These are phyloP conservation scores for Aureobasidium sp. DNA, from an alignment of 2,329 filamentous ascomycete genomes.

Conservation along the genomic window DNA sequence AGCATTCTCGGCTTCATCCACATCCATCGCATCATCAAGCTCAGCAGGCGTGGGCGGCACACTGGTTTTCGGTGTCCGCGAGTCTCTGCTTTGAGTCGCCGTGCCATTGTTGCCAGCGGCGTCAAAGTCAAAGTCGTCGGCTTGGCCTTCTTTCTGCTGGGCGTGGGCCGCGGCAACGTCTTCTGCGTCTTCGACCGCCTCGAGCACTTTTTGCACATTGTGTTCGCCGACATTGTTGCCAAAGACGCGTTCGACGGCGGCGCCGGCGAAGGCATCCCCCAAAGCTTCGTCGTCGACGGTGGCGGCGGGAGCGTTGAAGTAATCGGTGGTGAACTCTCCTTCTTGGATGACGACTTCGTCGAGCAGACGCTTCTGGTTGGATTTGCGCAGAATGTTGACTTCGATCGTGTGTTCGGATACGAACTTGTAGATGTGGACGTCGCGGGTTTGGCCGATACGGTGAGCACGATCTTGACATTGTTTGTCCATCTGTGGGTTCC, in stretches of 20 bases:
- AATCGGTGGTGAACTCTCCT: conserved; percentile 94
- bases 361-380: conserved; percentile 94
- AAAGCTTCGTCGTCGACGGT: conserved; percentile 43
- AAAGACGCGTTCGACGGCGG: conserved; percentile 62
- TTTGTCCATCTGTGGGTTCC: conserved; percentile 99
- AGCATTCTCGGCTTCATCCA: conserved; percentile 29
- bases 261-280: conserved; percentile 56
- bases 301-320: conserved; percentile 66
- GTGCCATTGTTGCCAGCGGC: conserved; percentile 53
- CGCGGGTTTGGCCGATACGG: conserved; percentile 92
- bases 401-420: conserved; percentile 69
- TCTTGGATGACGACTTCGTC: conserved; percentile 98
- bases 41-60: conserved; percentile 30
- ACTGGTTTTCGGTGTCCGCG: conserved; percentile 30
- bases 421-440: conserved; percentile 88
- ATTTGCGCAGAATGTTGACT: conserved; percentile 93
- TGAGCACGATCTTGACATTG: conserved; percentile 97
- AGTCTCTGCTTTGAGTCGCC: conserved; percentile 20
- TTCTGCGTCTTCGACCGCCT: conserved; percentile 86
- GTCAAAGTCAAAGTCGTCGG: conserved; percentile 83
- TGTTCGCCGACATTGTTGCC: conserved; percentile 60
- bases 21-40: conserved; percentile 14
- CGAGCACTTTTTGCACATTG: conserved; percentile 64
- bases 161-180: conserved; percentile 82
- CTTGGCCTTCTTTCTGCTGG: conserved; percentile 78